These are phyloP conservation scores for Nigrograna mackinnonii DNA, from an alignment of 2,329 filamentous ascomycete genomes.

Conservation along the genomic window DNA sequence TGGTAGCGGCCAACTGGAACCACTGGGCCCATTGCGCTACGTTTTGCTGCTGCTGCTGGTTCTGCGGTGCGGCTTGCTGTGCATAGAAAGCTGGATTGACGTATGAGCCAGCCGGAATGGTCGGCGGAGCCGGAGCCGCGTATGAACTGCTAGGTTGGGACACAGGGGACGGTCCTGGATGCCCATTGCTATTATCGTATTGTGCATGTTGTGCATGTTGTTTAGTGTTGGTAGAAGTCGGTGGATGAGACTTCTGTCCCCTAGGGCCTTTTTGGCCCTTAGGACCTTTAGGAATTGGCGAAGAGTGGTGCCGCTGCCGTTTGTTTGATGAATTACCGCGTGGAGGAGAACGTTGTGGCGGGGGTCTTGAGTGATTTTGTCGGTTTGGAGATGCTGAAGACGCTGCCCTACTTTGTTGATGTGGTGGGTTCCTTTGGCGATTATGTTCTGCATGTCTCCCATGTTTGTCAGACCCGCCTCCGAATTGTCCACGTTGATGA, in stretches of 20 bases:
- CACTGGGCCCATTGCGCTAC: constrained; percentile 18
- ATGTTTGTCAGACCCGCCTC: too few relatives aligned
- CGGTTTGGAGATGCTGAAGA: constrained; percentile 30
- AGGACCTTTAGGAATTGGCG: too few relatives aligned
- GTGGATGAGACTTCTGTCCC: too few relatives aligned
- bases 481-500: too few relatives aligned
- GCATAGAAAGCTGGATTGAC: constrained; percentile 36
- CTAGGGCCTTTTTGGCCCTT: too few relatives aligned
- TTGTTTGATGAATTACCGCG: constrained; percentile 5
- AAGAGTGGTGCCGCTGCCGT: constrained; percentile 20
- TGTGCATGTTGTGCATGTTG: constrained; percentile 14
- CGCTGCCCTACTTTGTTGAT: constrained; percentile 14
- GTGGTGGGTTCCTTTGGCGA: constrained; percentile 5
- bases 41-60: constrained; percentile 14
- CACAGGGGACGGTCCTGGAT: neutral
- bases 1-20: constrained; percentile 13
- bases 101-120: constrained; percentile 28
- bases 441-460: constrained; percentile 17
- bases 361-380: constrained; percentile 17
- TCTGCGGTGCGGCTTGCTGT: constrained; percentile 5
- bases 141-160: constrained; percentile 3
- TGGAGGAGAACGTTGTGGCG: constrained; percentile 12
- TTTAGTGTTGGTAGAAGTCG: too few relatives aligned
- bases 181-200: constrained; percentile 12
- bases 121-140: constrained; percentile 12